Percentiles rank a stretch among this genome's conserved stretches.
These are phyloP conservation scores for Fusarium sp. DNA, from an alignment of 2,329 filamentous ascomycete genomes.

Conservation along the genomic window DNA sequence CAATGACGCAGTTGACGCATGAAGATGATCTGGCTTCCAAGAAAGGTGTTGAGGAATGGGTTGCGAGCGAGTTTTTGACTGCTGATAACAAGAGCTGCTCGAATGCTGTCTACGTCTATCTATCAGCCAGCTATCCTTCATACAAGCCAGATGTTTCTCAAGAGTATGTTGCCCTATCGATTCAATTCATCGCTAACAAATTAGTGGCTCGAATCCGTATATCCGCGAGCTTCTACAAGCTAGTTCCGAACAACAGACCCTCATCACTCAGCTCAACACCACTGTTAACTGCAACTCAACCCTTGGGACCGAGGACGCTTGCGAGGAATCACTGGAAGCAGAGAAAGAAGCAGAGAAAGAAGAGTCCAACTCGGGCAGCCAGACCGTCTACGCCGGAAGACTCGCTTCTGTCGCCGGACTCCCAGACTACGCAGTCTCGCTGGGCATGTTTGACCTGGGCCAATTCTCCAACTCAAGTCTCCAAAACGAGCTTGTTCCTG, in stretches of 20 bases:
- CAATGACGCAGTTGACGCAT: background rate
- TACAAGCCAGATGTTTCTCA: constrained; percentile 24
- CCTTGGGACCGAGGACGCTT: background rate
- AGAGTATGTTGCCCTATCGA: background rate
- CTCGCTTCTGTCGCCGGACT: constrained; percentile 15
- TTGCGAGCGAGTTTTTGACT: background rate
- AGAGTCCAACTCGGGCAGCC: fast-evolving
- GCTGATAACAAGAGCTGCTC: background rate
- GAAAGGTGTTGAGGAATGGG: constrained; percentile 2
- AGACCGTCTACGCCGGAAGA: background rate
- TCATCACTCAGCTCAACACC: background rate
- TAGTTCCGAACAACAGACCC: fast-evolving
- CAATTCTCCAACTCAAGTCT: background rate
- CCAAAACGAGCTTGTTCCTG: constrained; percentile 2
- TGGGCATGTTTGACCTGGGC: constrained; percentile 16
- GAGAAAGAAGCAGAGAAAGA: background rate
- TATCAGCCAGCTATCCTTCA: background rate
- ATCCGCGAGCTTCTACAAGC: background rate
- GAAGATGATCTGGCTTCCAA: constrained; percentile 1
- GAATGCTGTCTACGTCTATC: constrained; percentile 18
- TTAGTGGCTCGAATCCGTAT: background rate
- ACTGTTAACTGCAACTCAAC: constrained; percentile 19
- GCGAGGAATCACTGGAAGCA: background rate
- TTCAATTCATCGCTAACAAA: background rate
- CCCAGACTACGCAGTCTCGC: constrained; percentile 17